A percentile compares a stretch with the other conserved stretches of the same genome.
Evolutionary conservation across 805 yeast species (phyloP).

Genomic region (Scheffersomyces ergatensis): DNA sequence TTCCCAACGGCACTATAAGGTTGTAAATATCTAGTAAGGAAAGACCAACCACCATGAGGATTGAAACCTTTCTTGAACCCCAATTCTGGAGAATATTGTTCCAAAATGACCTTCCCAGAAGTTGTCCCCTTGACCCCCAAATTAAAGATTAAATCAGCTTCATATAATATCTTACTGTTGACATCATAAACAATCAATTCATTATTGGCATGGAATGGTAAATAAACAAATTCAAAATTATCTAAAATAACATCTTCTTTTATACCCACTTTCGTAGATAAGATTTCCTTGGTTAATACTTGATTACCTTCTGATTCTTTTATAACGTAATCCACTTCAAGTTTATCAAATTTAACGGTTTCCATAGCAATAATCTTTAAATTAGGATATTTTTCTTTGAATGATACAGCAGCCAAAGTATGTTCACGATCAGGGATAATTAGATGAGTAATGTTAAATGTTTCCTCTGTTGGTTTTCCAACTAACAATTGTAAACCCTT

Average conservation of each 20-base stretch:
- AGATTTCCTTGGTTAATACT: constrained; percentile 16
- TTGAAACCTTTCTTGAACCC: constrained; percentile 44
- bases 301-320: constrained; percentile 32
- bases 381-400: constrained; percentile 49
- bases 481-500: constrained; percentile 33
- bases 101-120: constrained; percentile 18
- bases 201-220: constrained; percentile 57
- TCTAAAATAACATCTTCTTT: constrained; percentile 34
- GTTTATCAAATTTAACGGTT: constrained; percentile 22
- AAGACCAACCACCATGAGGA: constrained; percentile 47
- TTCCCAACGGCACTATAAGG: constrained; percentile 39
- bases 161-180: constrained; percentile 46
- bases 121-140: constrained; percentile 43
- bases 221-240: constrained; percentile 52
- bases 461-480: constrained; percentile 24
- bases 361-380: constrained; percentile 56
- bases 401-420: constrained; percentile 57
- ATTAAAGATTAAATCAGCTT: constrained; percentile 63
- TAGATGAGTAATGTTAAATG: constrained; percentile 43
- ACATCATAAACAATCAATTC: constrained; percentile 55
- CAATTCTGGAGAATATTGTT: constrained; percentile 40
- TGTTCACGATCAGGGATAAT: constrained; percentile 66
- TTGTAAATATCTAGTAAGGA: constrained; percentile 36
- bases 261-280: constrained; percentile 29
- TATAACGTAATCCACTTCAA: constrained; percentile 43